Evolutionary conservation across 495 filamentous ascomycete genomes (phyloP).

Genomic region (Hypoxylon crocopeplum): DNA sequence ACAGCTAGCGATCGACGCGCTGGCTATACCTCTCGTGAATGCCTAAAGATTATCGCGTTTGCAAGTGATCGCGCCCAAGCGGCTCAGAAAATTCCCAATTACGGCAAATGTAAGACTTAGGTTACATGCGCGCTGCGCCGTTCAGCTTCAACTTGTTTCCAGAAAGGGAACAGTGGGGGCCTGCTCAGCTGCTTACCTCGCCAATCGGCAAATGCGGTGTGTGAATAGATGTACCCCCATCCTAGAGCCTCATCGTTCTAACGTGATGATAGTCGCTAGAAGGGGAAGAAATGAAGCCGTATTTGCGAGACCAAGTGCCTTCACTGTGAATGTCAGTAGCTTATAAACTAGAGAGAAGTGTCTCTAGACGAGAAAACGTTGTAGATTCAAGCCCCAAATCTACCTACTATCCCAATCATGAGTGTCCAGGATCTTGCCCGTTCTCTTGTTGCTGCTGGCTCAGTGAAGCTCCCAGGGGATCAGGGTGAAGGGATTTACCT

Average conservation of each 20-base stretch:
- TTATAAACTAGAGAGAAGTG: neutral
- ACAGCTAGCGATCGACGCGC: neutral
- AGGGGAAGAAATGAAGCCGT: constrained; percentile 1
- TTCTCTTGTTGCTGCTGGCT: constrained; percentile 20
- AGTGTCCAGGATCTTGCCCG: constrained; percentile 28
- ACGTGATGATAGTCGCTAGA: neutral
- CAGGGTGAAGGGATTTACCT: constrained; percentile 18
- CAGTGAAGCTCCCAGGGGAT: constrained; percentile 4
- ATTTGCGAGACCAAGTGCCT: neutral
- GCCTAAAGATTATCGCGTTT: neutral
- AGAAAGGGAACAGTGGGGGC: constrained; percentile 6
- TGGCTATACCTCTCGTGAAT: neutral
- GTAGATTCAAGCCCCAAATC: neutral
- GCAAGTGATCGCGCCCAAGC: constrained; percentile 5
- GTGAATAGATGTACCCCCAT: constrained; percentile 19
- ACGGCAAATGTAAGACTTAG: neutral
- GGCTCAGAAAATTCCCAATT: neutral
- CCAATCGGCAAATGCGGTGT: constrained; percentile 12
- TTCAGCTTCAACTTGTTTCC: constrained; percentile 23
- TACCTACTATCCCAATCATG: constrained; percentile 14
- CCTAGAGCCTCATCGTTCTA: neutral
- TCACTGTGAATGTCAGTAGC: constrained; percentile 2
- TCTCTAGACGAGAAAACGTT: neutral
- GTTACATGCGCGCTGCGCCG: constrained; percentile 9
- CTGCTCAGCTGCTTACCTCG: neutral